Base-by-base conservation (phyloP, 2,329 filamentous ascomycete genomes). In the Leptosphaerulina australis region DNA sequence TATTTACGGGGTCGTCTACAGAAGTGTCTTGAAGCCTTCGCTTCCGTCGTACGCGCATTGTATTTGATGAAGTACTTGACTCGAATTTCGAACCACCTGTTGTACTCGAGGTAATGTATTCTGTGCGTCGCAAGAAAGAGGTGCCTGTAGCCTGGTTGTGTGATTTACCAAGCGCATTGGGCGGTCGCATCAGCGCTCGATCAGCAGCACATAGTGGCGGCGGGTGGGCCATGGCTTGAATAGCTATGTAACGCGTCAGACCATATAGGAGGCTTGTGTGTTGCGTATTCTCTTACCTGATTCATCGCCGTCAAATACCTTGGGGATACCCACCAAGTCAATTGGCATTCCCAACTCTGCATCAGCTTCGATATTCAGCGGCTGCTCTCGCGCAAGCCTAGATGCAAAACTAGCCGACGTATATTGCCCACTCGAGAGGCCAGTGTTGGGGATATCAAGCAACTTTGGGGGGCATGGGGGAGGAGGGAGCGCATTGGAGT, bases 331-430 rank as follows among this genome's bases (percentile, higher is more conserved):
- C 50, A 97, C 88, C 62, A 99, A 77, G 72, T 97, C 93, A 69
- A 99, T 85, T 52, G 92, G 91, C 94, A 99, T 97, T 50, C 94
- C 94, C 63, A 97, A 83, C 78, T 99, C 94, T 7, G 92, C 94
- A 83, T 99, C 94, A 22, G 91, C 91, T 75, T 99, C 94, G 55
- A 99, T 94, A 69, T 97, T 97, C 38, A 96, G 80, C 43, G 93
- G 90, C 77, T 97, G 94, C 68, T 96, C 91, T 67, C 93, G 83
- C 14, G 90, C 91, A 62, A 99, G 79, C 57, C 91, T 86, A 35
- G 92, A 94, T 22, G 92, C 91, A 77, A 96, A 99, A 17, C 87
- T 87, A 1, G 94, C 90, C 3, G 87, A 90, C 24, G 94, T 95
- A 75, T 97, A 97, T 71, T 95, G 89, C 51, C 88, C 88, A 62